Evolutionary conservation across 495 filamentous ascomycete species (phyloP).

Genomic region (Pseudevernia furfuracea): DNA sequence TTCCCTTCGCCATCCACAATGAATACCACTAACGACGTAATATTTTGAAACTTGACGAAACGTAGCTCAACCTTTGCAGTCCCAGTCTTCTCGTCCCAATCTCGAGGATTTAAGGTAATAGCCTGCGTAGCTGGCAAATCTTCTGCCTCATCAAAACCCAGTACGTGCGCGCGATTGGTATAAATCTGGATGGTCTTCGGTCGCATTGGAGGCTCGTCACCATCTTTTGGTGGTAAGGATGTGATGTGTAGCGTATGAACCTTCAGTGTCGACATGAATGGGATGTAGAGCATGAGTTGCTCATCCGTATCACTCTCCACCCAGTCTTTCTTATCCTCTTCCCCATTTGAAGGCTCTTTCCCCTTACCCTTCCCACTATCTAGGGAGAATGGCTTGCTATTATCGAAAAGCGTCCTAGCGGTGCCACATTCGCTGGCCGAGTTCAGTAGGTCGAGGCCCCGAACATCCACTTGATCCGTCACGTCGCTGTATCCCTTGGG

Average conservation of each 20-base stretch:
- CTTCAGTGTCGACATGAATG: slow-evolving; percentile 84
- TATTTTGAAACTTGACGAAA: slow-evolving; percentile 96
- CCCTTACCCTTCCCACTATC: slow-evolving; percentile 42
- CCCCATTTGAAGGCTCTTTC: slow-evolving; percentile 40
- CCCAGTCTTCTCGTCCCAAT: slow-evolving; percentile 80
- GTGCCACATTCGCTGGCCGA: slow-evolving; percentile 60
- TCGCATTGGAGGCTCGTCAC: slow-evolving; percentile 71
- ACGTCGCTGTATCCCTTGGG: slow-evolving; percentile 79
- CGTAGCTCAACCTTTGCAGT: slow-evolving; percentile 78
- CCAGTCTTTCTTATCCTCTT: slow-evolving; percentile 60
- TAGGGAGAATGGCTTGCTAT: slow-evolving; percentile 57
- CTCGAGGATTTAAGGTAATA: slow-evolving; percentile 59
- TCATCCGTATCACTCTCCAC: slow-evolving; percentile 99
- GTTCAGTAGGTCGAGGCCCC: slow-evolving; percentile 82
- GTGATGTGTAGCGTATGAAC: slow-evolving; percentile 87
- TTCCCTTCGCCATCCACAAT: slow-evolving; percentile 82
- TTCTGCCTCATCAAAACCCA: slow-evolving; percentile 93
- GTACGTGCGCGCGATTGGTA: slow-evolving; percentile 74
- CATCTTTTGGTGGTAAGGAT: slow-evolving; percentile 60
- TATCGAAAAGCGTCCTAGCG: slow-evolving; percentile 65
- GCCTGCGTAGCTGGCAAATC: slow-evolving; percentile 71
- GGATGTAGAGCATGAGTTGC: slow-evolving; percentile 89
- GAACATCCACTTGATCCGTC: slow-evolving; percentile 68
- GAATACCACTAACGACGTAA: slow-evolving; percentile 78
- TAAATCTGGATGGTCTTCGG: slow-evolving; percentile 81